phyloP scores from a whole-genome alignment of 164 flowering plant species.

The Magnolia kwangsiensis region DNA sequence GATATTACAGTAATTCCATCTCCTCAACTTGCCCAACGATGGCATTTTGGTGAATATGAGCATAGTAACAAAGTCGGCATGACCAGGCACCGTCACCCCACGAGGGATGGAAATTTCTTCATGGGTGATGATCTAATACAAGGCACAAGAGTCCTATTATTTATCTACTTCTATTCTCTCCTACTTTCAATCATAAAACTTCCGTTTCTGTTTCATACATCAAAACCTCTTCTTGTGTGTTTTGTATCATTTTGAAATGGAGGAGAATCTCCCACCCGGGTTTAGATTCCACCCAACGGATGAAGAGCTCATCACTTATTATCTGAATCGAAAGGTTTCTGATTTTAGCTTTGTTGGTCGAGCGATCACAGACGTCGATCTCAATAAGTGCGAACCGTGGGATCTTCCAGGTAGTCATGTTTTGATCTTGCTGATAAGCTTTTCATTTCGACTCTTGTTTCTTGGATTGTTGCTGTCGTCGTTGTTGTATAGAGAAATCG shows the following conservation, averaged over 20 bases:
- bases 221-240: background rate
- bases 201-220: background rate
- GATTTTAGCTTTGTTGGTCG: constrained; percentile 48
- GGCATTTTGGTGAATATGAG: constrained; percentile 2
- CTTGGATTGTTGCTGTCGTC: background rate
- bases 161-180: background rate
- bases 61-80: background rate
- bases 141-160: constrained; percentile 1
- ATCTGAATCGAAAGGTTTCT: constrained; percentile 62
- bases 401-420: constrained; percentile 58
- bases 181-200: background rate
- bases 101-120: background rate
- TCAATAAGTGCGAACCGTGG: constrained; percentile 84
- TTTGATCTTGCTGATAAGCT: background rate
- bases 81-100: background rate
- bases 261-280: constrained; percentile 70
- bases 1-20: background rate
- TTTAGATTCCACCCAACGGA: constrained; percentile 80
- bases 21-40: background rate
- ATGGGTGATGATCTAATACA: background rate
- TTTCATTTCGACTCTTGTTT: background rate
- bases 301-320: constrained; percentile 66
- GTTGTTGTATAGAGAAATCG: no score
- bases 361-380: constrained; percentile 62
- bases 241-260: constrained; percentile 27